Base-by-base conservation (phyloP, 331 rosid species). In the Malus hybrid region DNA sequence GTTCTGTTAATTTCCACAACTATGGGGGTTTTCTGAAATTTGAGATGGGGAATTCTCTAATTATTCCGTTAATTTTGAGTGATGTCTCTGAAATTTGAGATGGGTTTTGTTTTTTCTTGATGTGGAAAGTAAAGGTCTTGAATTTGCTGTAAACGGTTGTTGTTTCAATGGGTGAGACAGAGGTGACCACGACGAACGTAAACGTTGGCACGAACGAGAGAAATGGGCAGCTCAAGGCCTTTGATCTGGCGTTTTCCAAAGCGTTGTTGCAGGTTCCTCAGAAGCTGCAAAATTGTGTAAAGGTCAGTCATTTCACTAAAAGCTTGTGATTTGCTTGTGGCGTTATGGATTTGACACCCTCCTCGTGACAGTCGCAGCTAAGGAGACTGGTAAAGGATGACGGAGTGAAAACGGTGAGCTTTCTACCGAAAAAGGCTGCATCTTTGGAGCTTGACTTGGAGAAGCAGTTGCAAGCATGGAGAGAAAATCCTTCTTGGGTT, bases 381-480 rank as follows among this genome's bases (percentile, higher is more conserved):
- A 84, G 84, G 77, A 87, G 84, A 83, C 81, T 90, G 36, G 85
- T 85, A 10, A 89, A 84, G 63, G 80, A 79, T 42, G 86, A 82
- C 42, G 86, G 84, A 75, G 79, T 58, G 53, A 67, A 66, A 33
- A 57, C 77, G 33, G 50, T 32, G 77, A 84, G 80, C 75, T 83
- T 81, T 67, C 78, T 66, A 15, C 71, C 82, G 16, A 83, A 73
- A 77, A 74, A 71, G 42, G 80, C 78, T 66, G 42, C 77, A 72
- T 77, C 77, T 72, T 89, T 87, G 79, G 91, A 89, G 80, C 86
- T 75, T 87, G 97, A 92, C 61, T 67, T 89, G 60, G 82, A 86
- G 79, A 93, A 88, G 84, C 99, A 94, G 83, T 22, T 94, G 84
- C 91, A 78, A 76, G 92, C 91, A 24, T 94, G 97, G 99, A 85